A percentile compares a stretch with the other conserved stretches of the same genome.
These are phyloP conservation scores for Symbiodinium natans DNA, from an alignment of 73 alveolate species.

Conservation along the genomic window DNA sequence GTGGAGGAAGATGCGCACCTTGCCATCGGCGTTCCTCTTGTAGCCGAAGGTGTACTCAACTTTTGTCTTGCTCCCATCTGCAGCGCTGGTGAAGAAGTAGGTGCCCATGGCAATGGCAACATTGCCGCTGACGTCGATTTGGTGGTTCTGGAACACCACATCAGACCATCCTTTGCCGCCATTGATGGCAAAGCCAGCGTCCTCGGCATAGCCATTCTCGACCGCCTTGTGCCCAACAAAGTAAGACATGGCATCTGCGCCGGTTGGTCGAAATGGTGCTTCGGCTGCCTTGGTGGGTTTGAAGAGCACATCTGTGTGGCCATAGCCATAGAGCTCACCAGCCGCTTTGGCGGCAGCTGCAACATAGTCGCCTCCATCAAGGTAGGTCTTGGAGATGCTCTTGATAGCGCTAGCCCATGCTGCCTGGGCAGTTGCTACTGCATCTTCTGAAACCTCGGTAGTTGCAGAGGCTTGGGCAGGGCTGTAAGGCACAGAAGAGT, in stretches of 20 bases:
- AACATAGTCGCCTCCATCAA: slow-evolving; percentile 5
- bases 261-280: neutral
- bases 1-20: slow-evolving; percentile 25
- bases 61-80: neutral
- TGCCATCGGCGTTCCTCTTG: neutral
- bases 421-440: neutral
- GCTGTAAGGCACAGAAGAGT: neutral
- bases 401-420: neutral
- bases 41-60: slow-evolving; percentile 8
- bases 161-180: slow-evolving; percentile 20
- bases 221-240: neutral
- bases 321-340: slow-evolving; percentile 5
- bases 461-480: neutral
- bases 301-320: neutral
- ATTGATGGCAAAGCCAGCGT: slow-evolving; percentile 15
- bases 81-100: slow-evolving; percentile 1
- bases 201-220: neutral
- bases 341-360: neutral
- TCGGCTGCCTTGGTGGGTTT: slow-evolving; percentile 22
- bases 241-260: neutral
- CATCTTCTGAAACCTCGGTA: neutral
- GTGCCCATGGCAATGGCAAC: slow-evolving; percentile 10
- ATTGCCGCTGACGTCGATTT: neutral
- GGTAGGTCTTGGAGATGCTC: slow-evolving; percentile 16
- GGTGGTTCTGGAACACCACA: slow-evolving; percentile 12